Conservation (phyloP, 1,284 basidiomycete species). For the Phlebopus sp. region DNA sequence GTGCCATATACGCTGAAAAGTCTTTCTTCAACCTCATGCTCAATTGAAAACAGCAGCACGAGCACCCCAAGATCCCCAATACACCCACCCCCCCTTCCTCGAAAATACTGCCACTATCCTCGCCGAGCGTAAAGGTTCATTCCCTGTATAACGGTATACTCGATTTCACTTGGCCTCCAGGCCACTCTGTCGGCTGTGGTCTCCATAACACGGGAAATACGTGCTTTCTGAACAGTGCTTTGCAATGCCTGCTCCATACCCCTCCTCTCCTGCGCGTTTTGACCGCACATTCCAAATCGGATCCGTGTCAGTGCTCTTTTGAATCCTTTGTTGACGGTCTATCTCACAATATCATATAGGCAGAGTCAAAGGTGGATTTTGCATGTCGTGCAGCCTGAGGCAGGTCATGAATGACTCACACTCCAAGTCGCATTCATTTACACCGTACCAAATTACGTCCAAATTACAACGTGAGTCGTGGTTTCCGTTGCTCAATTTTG, state of each 20-base stretch:
- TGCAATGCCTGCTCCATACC: constrained; percentile 94
- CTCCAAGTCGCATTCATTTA: constrained; percentile 45
- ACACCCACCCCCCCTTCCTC: constrained; percentile 18
- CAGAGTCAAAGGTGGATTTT: constrained; percentile 56
- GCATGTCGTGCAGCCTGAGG: constrained; percentile 75
- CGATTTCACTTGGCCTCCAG: constrained; percentile 53
- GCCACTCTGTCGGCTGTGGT: constrained; percentile 54
- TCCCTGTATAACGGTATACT: constrained; percentile 51
- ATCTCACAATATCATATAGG: constrained; percentile 39
- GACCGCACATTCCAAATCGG: constrained; percentile 50
- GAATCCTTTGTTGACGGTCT: neutral
- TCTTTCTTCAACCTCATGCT: neutral
- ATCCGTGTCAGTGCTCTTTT: constrained; percentile 43
- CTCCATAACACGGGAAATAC: constrained; percentile 94
- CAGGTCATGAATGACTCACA: constrained; percentile 53
- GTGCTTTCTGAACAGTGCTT: constrained; percentile 94
- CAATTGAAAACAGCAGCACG: constrained; percentile 16
- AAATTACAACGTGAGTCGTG: constrained; percentile 64
- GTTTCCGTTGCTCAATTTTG: constrained; percentile 1
- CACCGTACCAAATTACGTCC: constrained; percentile 60
- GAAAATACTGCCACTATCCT: constrained; percentile 19
- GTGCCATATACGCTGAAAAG: constrained; percentile 7
- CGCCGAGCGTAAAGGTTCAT: constrained; percentile 20
- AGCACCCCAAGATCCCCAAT: constrained; percentile 21
- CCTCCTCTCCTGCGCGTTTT: constrained; percentile 81